phyloP scores from a whole-genome alignment of 2,329 filamentous ascomycete species.

The Ambrosiella cleistominuta region DNA sequence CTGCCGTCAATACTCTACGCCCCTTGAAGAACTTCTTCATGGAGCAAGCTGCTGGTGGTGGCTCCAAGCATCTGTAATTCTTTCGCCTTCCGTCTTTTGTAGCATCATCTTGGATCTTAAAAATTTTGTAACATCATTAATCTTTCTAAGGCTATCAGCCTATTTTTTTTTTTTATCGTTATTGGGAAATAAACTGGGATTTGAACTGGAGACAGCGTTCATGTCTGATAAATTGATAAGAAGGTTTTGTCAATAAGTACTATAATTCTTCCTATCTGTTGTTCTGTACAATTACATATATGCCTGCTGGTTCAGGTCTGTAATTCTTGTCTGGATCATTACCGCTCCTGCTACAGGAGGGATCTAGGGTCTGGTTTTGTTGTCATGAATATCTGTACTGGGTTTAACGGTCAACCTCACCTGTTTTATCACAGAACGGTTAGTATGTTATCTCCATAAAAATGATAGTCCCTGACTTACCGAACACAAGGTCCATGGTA shows the following conservation, averaged over 20 bases:
- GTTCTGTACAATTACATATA: slow-evolving; percentile 17
- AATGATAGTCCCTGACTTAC: slow-evolving; percentile 29
- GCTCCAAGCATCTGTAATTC: slow-evolving; percentile 26
- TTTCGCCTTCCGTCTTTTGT: background rate
- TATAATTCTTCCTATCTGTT: slow-evolving; percentile 15
- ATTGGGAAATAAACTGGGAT: background rate
- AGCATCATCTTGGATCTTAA: background rate
- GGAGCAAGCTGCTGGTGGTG: slow-evolving; percentile 46
- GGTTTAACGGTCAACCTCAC: slow-evolving; percentile 43
- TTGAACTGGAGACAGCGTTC: background rate
- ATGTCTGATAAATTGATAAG: slow-evolving; percentile 3
- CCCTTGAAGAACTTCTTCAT: slow-evolving; percentile 76
- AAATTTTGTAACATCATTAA: background rate
- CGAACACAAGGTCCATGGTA: slow-evolving; percentile 79
- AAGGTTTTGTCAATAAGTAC: slow-evolving; percentile 16
- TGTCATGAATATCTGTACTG: background rate
- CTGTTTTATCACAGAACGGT: slow-evolving; percentile 22
- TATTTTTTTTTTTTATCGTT: background rate
- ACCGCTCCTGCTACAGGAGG: slow-evolving; percentile 9
- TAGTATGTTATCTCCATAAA: slow-evolving; percentile 16
- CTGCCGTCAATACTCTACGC: slow-evolving; percentile 54
- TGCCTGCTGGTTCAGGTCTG: slow-evolving; percentile 3
- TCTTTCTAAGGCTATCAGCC: background rate
- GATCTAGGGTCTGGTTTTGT: slow-evolving; percentile 8
- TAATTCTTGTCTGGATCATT: slow-evolving; percentile 14